A percentile compares a stretch with the other conserved stretches of the same genome.
Evolutionary conservation across 75 land plant genomes (phyloP).

Genomic region (Selaginella moellendorffii): DNA sequence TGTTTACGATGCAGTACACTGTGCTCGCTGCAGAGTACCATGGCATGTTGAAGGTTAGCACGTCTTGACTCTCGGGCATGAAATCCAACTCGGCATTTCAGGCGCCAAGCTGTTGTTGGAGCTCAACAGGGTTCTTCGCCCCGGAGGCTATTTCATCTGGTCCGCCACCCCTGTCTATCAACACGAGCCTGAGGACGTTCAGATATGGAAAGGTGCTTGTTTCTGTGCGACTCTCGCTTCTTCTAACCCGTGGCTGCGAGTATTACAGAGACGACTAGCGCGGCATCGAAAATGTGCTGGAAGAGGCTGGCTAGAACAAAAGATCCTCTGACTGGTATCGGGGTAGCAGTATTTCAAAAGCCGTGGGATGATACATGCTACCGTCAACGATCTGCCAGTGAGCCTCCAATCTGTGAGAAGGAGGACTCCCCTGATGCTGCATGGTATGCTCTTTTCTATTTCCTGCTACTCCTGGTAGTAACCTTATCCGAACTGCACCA

Average conservation of each 20-base stretch:
- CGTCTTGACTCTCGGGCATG: not conserved
- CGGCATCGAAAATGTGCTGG: constrained; percentile 55
- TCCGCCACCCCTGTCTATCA: constrained; percentile 86
- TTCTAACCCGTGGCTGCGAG: not conserved
- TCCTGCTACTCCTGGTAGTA: not conserved
- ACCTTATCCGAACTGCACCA: no score
- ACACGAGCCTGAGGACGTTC: constrained; percentile 33
- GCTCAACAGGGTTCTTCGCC: constrained; percentile 63
- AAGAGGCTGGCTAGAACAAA: constrained; percentile 50
- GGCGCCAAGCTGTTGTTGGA: constrained; percentile 77
- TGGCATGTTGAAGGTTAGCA: constrained; percentile 74
- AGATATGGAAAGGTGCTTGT: constrained; percentile 51
- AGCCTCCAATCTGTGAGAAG: constrained; percentile 68
- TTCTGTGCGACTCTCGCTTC: not conserved
- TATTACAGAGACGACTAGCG: constrained; percentile 14
- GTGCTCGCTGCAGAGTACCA: constrained; percentile 87
- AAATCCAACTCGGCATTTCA: constrained; percentile 7
- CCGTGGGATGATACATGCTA: constrained; percentile 64
- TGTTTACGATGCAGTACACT: constrained; percentile 74
- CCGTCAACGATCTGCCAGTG: constrained; percentile 38
- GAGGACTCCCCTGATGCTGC: constrained; percentile 64
- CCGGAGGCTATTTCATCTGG: constrained; percentile 85
- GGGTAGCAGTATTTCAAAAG: constrained; percentile 71
- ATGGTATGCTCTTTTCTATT: constrained; percentile 30
- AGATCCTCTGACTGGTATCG: constrained; percentile 51